Percentiles rank a stretch among this genome's conserved stretches.
These are phyloP conservation scores for Noccaea bulbosa DNA, from an alignment of 345 rosid species.

Conservation along the genomic window DNA sequence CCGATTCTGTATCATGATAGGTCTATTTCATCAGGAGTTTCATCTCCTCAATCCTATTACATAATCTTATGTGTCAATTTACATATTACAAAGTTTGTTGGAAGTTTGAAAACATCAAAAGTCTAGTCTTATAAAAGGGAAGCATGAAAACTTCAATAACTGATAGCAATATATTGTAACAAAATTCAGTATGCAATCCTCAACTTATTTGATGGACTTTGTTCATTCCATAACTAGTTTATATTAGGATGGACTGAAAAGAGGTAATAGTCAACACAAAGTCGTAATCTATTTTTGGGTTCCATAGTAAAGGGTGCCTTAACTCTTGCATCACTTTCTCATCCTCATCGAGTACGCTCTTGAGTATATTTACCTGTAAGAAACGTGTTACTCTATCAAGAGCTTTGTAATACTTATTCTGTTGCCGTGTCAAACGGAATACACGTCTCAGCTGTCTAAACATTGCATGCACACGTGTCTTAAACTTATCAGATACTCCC, in stretches of 20 bases:
- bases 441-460: too few relatives aligned
- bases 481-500: too few relatives aligned
- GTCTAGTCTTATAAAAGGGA: neutral
- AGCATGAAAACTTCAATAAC: constrained; percentile 10
- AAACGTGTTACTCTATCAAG: constrained; percentile 15
- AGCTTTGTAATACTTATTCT: constrained; percentile 8
- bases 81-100: too few relatives aligned
- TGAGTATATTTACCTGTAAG: constrained; percentile 87
- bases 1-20: too few relatives aligned
- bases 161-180: neutral
- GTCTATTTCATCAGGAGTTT: too few relatives aligned
- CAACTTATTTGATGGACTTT: neutral
- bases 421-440: too few relatives aligned
- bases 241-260: neutral
- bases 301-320: constrained; percentile 92
- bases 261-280: constrained; percentile 48
- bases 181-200: neutral
- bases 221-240: constrained; percentile 7
- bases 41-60: too few relatives aligned
- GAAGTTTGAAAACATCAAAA: neutral
- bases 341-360: constrained; percentile 96
- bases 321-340: constrained; percentile 95
- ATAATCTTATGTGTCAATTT: too few relatives aligned
- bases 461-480: too few relatives aligned
- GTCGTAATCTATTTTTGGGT: constrained; percentile 82